A percentile compares a stretch with the other conserved stretches of the same genome.
These are phyloP conservation scores for Mycena latifolia DNA, from an alignment of 768 basidiomycete species.

Conservation along the genomic window DNA sequence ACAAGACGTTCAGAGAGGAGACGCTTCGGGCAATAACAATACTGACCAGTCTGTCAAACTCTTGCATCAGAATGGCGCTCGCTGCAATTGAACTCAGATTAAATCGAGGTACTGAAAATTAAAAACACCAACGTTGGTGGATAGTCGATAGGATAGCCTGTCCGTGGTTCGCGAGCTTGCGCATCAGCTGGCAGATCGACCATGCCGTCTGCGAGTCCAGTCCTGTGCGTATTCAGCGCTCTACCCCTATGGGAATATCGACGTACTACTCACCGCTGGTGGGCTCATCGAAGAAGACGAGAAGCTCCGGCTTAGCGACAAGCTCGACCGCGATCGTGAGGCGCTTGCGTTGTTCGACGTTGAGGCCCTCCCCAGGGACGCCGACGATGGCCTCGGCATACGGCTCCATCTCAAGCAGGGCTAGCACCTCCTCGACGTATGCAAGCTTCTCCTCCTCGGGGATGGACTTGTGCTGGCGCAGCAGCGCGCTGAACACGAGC, in stretches of 20 bases:
- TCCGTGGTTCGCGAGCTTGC: constrained; percentile 64
- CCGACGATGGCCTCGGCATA: constrained; percentile 63
- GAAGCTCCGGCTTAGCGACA: constrained; percentile 63
- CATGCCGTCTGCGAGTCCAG: constrained; percentile 66
- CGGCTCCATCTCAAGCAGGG: constrained; percentile 60
- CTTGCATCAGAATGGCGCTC: constrained; percentile 61
- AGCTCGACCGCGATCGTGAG: constrained; percentile 69
- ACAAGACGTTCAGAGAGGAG: background rate
- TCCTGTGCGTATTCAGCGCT: constrained; percentile 33
- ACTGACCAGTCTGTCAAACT: constrained; percentile 59
- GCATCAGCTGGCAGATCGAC: constrained; percentile 61
- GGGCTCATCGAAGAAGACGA: constrained; percentile 72
- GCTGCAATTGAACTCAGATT: constrained; percentile 27
- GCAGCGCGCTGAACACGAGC: constrained; percentile 58
- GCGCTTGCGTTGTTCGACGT: constrained; percentile 60
- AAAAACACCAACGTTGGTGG: constrained; percentile 38
- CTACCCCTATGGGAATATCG: background rate
- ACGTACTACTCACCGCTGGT: constrained; percentile 52
- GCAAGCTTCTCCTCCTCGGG: constrained; percentile 56
- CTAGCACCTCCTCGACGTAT: constrained; percentile 61
- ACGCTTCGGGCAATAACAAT: background rate
- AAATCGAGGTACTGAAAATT: background rate
- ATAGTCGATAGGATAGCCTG: constrained; percentile 68
- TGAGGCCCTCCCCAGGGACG: constrained; percentile 48
- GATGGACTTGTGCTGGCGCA: constrained; percentile 57